Percentiles rank a stretch among this genome's conserved stretches.
Evolutionary conservation across 2,329 filamentous ascomycete species (phyloP).

Genomic region (Phaeosphaeriaceae sp.): DNA sequence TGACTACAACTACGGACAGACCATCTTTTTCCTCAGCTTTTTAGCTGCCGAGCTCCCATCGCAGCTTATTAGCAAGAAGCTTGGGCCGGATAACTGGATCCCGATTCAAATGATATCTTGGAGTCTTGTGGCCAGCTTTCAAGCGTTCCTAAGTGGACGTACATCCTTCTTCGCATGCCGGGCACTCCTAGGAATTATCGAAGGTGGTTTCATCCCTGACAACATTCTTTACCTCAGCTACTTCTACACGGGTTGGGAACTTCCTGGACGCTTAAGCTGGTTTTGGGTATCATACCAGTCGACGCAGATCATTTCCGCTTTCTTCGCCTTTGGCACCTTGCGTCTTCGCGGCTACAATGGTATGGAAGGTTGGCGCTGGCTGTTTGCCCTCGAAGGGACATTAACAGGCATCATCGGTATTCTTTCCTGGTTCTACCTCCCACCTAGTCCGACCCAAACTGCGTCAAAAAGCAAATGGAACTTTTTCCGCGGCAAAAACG

Average conservation of each 20-base stretch:
- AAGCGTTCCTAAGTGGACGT: constrained; percentile 68
- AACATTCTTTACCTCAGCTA: constrained; percentile 74
- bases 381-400: constrained; percentile 55
- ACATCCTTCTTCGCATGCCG: constrained; percentile 53
- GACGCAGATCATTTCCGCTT: constrained; percentile 62
- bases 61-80: constrained; percentile 55
- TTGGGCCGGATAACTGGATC: constrained; percentile 55
- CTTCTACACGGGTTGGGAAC: constrained; percentile 75
- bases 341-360: constrained; percentile 57
- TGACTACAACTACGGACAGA: constrained; percentile 50
- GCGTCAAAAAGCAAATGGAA: constrained; percentile 51
- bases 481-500: constrained; percentile 63
- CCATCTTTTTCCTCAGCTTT: constrained; percentile 80
- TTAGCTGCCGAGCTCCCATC: constrained; percentile 61
- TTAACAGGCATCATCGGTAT: constrained; percentile 47
- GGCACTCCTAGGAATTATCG: constrained; percentile 53
- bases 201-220: constrained; percentile 65
- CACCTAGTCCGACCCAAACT: constrained; percentile 67
- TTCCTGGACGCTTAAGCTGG: constrained; percentile 69
- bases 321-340: constrained; percentile 63
- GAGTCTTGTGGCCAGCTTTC: constrained; percentile 64
- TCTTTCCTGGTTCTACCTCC: constrained; percentile 48
- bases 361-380: constrained; percentile 63
- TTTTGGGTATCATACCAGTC: constrained; percentile 74
- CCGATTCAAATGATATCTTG: constrained; percentile 52